phyloP scores from a whole-genome alignment of 495 filamentous ascomycete species.

The Annulohypoxylon moriforme region DNA sequence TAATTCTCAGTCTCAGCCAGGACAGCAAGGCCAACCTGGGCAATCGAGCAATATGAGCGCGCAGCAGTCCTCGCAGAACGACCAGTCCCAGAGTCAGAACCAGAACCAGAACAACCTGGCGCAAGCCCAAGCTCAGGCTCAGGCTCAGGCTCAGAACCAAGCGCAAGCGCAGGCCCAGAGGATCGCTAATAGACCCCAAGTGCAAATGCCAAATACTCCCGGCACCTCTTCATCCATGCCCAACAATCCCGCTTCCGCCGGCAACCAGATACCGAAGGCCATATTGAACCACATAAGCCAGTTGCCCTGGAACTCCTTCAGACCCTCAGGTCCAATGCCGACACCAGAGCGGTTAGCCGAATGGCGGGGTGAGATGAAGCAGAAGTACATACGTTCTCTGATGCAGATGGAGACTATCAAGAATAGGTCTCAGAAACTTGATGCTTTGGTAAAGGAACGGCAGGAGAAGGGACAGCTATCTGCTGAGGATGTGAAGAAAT shows the following conservation, averaged over 20 bases:
- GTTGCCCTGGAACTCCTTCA: slow-evolving; percentile 47
- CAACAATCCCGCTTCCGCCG: slow-evolving; percentile 13
- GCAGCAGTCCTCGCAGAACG: slow-evolving; percentile 38
- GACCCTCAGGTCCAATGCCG: slow-evolving; percentile 29
- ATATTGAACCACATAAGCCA: slow-evolving; percentile 54
- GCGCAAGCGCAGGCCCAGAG: slow-evolving; percentile 20
- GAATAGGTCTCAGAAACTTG: slow-evolving; percentile 35
- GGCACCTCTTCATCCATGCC: slow-evolving; percentile 8
- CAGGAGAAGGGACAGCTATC: slow-evolving; percentile 47
- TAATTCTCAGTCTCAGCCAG: slow-evolving; percentile 25
- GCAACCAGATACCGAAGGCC: slow-evolving; percentile 39
- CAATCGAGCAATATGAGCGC: slow-evolving; percentile 13
- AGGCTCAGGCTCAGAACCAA: background rate
- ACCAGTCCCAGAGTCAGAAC: slow-evolving; percentile 27
- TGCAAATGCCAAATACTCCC: slow-evolving; percentile 28
- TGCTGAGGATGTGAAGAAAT: slow-evolving; percentile 50
- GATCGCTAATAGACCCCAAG: slow-evolving; percentile 40
- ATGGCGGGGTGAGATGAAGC: slow-evolving; percentile 48
- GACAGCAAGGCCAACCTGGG: slow-evolving; percentile 21
- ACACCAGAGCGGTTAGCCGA: slow-evolving; percentile 45
- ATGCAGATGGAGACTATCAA: slow-evolving; percentile 52
- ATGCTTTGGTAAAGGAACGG: slow-evolving; percentile 50
- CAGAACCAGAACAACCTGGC: slow-evolving; percentile 28
- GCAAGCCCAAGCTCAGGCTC: background rate
- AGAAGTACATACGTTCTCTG: slow-evolving; percentile 49